A percentile compares a stretch with the other conserved stretches of the same genome.
These are phyloP conservation scores for Tricholomella constricta DNA, from an alignment of 768 basidiomycete species.

Conservation along the genomic window DNA sequence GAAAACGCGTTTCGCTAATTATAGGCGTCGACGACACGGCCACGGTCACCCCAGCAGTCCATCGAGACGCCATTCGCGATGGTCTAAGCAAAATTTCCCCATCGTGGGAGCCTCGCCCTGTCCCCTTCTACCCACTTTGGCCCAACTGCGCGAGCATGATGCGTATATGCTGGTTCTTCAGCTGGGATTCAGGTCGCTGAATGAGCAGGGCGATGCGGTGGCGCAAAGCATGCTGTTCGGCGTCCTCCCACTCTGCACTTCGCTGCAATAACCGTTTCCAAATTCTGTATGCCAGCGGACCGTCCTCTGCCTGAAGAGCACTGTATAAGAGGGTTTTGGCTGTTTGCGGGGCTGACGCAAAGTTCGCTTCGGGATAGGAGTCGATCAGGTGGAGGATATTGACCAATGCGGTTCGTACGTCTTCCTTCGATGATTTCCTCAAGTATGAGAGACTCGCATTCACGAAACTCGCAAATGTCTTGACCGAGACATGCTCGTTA, in stretches of 20 bases:
- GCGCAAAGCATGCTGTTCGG: constrained; percentile 46
- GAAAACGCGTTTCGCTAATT: constrained; percentile 9
- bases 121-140: constrained; percentile 1
- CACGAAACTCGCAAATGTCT: constrained; percentile 52
- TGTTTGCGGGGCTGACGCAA: constrained; percentile 45
- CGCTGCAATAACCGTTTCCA: constrained; percentile 52
- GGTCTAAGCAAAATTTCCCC: not conserved
- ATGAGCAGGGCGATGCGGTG: constrained; percentile 39
- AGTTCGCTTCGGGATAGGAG: constrained; percentile 33
- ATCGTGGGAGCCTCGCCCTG: constrained; percentile 2
- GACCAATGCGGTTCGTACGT: constrained; percentile 36
- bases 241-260: constrained; percentile 50
- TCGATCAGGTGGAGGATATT: constrained; percentile 45
- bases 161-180: constrained; percentile 18
- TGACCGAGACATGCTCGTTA: constrained; percentile 40
- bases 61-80: constrained; percentile 1
- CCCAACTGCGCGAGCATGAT: constrained; percentile 36
- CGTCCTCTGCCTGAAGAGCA: constrained; percentile 50
- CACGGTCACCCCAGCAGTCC: constrained; percentile 1
- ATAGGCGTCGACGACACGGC: constrained; percentile 11
- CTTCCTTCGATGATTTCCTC: constrained; percentile 23
- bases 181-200: constrained; percentile 16
- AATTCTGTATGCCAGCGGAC: constrained; percentile 58
- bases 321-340: constrained; percentile 53
- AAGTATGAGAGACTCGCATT: constrained; percentile 36